Conservation (phyloP, 805 yeast species). For the Metschnikowia peoriensis region DNA sequence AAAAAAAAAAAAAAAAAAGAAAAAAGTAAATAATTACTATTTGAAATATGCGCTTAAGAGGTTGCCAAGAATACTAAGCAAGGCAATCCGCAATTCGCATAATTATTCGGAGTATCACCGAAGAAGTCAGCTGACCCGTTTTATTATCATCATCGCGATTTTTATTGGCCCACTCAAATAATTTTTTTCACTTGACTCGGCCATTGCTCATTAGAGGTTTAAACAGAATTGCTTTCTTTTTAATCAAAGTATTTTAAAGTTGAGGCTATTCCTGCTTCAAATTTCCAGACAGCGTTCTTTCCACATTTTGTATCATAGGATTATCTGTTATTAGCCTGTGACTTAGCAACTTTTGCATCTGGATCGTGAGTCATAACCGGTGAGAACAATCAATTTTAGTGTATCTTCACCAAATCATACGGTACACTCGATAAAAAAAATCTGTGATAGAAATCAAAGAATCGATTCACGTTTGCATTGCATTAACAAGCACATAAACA, state of each 20-base stretch:
- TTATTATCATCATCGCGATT: constrained; percentile 14
- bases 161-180: constrained; percentile 9
- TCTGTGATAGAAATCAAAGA: too few relatives aligned
- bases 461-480: too few relatives aligned
- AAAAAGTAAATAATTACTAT: too few relatives aligned
- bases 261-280: background rate
- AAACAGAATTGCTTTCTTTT: background rate
- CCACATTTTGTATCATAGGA: too few relatives aligned
- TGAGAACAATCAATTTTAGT: background rate
- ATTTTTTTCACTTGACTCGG: constrained; percentile 6
- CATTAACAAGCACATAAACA: background rate
- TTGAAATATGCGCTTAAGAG: background rate
- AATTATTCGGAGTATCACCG: background rate
- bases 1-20: too few relatives aligned
- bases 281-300: too few relatives aligned
- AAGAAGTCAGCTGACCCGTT: constrained; percentile 6
- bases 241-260: background rate
- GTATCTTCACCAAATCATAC: too few relatives aligned
- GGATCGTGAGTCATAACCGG: background rate
- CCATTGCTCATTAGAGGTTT: background rate
- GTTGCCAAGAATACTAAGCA: too few relatives aligned
- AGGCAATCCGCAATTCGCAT: background rate
- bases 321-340: too few relatives aligned
- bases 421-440: background rate
- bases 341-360: background rate